A percentile compares a stretch with the other conserved stretches of the same genome.
Evolutionary conservation across 2,329 filamentous ascomycete species (phyloP).

Genomic region (Trichoderma simmonsii): DNA sequence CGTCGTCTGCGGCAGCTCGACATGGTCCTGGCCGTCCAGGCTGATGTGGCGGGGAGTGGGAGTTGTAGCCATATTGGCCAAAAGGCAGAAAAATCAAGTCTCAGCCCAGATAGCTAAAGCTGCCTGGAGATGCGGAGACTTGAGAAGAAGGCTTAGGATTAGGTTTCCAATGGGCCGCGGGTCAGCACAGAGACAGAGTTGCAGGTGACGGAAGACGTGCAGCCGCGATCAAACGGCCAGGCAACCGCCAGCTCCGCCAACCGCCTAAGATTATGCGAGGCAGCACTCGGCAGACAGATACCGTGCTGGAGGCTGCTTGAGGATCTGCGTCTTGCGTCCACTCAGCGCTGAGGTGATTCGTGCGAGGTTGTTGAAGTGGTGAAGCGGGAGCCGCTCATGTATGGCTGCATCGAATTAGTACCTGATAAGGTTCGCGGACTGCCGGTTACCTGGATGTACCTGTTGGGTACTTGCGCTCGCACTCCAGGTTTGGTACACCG

Average conservation of each 20-base stretch:
- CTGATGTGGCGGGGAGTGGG: slow-evolving; percentile 24
- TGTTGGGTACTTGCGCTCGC: neutral
- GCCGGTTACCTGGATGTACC: neutral
- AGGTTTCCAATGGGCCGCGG: slow-evolving; percentile 4
- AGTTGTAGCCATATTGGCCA: slow-evolving; percentile 5
- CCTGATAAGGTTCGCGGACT: slow-evolving; percentile 17
- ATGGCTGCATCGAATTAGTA: slow-evolving; percentile 10
- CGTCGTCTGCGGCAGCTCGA: slow-evolving; percentile 38
- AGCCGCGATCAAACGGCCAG: slow-evolving; percentile 8
- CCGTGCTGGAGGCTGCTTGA: neutral
- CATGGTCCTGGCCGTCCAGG: slow-evolving; percentile 32
- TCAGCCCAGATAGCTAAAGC: neutral
- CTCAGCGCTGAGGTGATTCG: neutral
- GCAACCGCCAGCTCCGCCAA: slow-evolving; percentile 13
- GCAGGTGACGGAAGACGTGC: slow-evolving; percentile 8
- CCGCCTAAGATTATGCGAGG: neutral
- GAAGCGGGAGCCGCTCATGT: neutral
- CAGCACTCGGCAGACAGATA: neutral
- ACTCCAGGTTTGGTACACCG: neutral
- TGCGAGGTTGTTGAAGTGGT: neutral
- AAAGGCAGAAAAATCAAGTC: neutral
- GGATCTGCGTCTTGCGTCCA: neutral
- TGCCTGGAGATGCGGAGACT: slow-evolving; percentile 11
- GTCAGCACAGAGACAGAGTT: neutral
- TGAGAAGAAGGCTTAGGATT: neutral